Conservation (phyloP, 768 basidiomycete species). For the Suillus subalutaceus region DNA sequence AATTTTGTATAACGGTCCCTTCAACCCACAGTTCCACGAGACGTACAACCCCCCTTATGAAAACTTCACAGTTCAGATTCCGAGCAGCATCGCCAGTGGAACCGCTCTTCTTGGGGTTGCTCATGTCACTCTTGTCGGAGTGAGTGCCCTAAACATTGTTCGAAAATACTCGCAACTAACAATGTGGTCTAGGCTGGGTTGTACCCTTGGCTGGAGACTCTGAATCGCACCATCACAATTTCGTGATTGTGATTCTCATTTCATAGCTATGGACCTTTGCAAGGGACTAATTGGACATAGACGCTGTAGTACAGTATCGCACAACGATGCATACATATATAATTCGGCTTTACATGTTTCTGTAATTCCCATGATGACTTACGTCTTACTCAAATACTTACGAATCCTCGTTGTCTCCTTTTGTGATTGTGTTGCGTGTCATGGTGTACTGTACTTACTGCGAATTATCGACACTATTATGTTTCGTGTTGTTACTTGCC, state of each 20-base stretch:
- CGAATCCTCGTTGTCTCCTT: neutral
- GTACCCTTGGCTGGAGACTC: conserved; percentile 32
- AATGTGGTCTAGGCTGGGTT: conserved; percentile 32
- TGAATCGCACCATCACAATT: conserved; percentile 35
- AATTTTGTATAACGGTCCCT: conserved; percentile 52
- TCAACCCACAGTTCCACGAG: conserved; percentile 38
- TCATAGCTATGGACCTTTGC: neutral
- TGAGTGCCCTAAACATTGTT: conserved; percentile 27
- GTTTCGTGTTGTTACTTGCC: neutral
- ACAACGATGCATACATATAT: neutral
- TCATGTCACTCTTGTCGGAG: conserved; percentile 43
- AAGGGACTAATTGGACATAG: neutral
- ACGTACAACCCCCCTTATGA: conserved; percentile 40
- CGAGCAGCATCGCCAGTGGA: conserved; percentile 30
- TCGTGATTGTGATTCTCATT: conserved; percentile 13
- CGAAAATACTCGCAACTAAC: neutral
- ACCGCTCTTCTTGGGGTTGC: conserved; percentile 39
- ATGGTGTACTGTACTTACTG: neutral
- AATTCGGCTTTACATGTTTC: neutral
- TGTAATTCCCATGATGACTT: neutral
- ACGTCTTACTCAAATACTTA: neutral
- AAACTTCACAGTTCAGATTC: conserved; percentile 48
- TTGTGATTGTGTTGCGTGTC: neutral
- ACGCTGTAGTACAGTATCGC: neutral
- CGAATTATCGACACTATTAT: neutral